Evolutionary conservation across 179 eudicot species (phyloP), one percentile per base, ranked within the genome.

Genomic region (Corrigiola litoralis): DNA sequence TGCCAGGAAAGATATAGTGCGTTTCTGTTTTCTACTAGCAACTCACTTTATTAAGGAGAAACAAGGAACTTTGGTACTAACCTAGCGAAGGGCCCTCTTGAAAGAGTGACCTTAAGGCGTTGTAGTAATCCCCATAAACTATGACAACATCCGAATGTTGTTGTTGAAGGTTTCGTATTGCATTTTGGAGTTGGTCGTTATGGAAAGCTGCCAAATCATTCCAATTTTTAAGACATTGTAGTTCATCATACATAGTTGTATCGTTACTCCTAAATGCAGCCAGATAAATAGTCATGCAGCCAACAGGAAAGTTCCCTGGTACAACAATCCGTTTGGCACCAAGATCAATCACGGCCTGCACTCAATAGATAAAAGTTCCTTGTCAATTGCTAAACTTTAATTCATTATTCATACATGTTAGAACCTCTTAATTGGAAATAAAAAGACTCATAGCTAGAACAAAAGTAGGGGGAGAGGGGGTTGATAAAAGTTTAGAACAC

Each of bases 271-370:
- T 31, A 2, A 40, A 66, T 41, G 40, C 38, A 40, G 38, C 61
- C 3, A 53, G 61, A 44, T 31, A 53, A 13, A 54, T 3, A 13
- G 70, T 45, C 61, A 66, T 55, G 63, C 62, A 55, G 6, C 70
- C 70, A 2, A 32, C 54, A 0, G 53, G 63, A 66, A 66, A 66
- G 12, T 34, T 54, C 32, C 70, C 70, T 0, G 70, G 70, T 23
- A 66, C 70, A 27, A 66, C 29, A 0, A 66, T 42, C 9, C 52
- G 34, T 33, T 25, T 66, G 2, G 62, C 70, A 6, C 70, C 63
- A 1, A 66, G 32, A 66, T 21, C 18, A 14, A 66, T 66, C 54
- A 66, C 27, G 32, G 54, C 54, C 70, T 65, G 68, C 58, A 37
- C n/a, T 14, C 14, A 48, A 13, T 3, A n/a, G 31, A n/a, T n/a